Evolutionary conservation across 345 rosid species (phyloP).

Genomic region (Sapria himalayana): DNA sequence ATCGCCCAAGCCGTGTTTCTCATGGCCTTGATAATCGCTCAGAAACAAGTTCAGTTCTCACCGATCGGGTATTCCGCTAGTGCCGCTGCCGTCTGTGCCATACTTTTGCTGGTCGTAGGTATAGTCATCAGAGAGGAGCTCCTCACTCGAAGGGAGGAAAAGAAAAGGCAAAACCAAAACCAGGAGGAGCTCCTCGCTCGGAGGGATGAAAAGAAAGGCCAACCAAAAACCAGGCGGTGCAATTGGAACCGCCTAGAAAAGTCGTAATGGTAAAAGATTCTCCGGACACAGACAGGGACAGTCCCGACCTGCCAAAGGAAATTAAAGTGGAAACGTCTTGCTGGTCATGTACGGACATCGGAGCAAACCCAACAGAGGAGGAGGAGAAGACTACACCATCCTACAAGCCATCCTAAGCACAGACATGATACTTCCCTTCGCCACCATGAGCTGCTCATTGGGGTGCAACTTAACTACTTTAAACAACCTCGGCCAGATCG

Average conservation of each 20-base stretch:
- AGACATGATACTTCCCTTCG: conserved; percentile 10
- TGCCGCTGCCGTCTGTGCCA: conserved; percentile 15
- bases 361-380: conserved; percentile 44
- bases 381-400: conserved; percentile 13
- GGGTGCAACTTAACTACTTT: conserved; percentile 10
- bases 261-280: too few species aligned
- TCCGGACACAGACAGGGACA: conserved; percentile 10
- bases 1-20: conserved; percentile 5
- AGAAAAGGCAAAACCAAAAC: conserved; percentile 7
- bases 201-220: too few species aligned
- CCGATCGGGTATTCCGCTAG: neutral
- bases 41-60: conserved; percentile 4
- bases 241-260: too few species aligned
- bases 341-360: conserved; percentile 27
- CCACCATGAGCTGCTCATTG: conserved; percentile 6
- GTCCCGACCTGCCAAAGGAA: neutral
- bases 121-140: conserved; percentile 41
- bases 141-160: conserved; percentile 11
- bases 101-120: conserved; percentile 47
- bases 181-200: neutral
- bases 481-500: conserved; percentile 12
- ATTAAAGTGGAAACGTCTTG: conserved; percentile 6
- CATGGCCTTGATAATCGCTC: conserved; percentile 6
- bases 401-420: conserved; percentile 12
- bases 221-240: too few species aligned